Conservation (phyloP, 208 protist genomes). For the Trypanosoma boissoni region DNA sequence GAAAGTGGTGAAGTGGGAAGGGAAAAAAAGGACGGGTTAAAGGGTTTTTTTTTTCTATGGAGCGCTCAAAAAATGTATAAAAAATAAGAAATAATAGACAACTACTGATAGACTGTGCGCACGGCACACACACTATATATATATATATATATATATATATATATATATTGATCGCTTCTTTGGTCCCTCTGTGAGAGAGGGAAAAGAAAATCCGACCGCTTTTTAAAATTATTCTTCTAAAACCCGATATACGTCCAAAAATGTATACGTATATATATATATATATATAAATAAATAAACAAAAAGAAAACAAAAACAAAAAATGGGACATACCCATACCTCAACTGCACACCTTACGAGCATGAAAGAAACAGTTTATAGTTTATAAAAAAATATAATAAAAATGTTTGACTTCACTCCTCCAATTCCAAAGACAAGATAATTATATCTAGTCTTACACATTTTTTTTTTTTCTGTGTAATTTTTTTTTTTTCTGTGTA, state of each 20-base stretch:
- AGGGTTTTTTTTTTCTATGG: no score
- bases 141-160: slow-evolving; percentile 16
- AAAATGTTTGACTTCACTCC: no score
- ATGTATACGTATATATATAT: slow-evolving; percentile 1
- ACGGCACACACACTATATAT: no score
- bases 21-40: no score
- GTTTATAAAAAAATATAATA: background rate
- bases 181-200: background rate
- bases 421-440: no score
- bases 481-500: no score
- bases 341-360: background rate
- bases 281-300: slow-evolving; percentile 2
- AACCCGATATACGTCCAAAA: background rate
- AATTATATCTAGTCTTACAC: no score
- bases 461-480: no score
- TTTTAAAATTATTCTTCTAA: background rate
- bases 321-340: background rate
- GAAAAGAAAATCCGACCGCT: background rate
- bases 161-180: background rate
- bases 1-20: no score
- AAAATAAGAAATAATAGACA: no score
- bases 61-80: no score
- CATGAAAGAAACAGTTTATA: slow-evolving; percentile 1
- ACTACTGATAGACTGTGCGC: no score
- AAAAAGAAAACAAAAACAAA: background rate